Evolutionary conservation across 176 grass and related monocot genomes (phyloP), one percentile per base, ranked within the genome.

Genomic region (Oryza coarctata): DNA sequence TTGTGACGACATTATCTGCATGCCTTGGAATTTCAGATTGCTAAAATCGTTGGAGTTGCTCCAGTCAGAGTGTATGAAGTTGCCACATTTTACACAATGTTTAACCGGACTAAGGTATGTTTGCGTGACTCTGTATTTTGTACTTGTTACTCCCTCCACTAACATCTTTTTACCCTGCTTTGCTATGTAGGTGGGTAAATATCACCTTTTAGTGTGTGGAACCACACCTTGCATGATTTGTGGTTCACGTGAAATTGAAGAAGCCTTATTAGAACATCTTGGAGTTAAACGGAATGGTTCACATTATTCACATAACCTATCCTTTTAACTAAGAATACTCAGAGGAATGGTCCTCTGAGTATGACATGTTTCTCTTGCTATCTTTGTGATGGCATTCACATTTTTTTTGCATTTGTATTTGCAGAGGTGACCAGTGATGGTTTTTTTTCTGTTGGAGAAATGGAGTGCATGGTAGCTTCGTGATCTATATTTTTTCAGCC

Each of bases 211-310:
- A 38, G 95, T 98, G 52, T 98, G 95, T 88, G 95, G 95, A 80
- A 98, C 95, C 77, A 98, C 95, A 82, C 95, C 95, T 85, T 98
- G 95, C 86, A 98, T 98, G 95, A 95, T 98, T 73, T 90, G 92
- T 68, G 92, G 95, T 83, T 98, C 95, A 71, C 86, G 87, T 65
- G 95, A 93, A 39, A 93, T 98, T 2, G 95, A 98, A 90, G 95
- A 98, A 9, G 86, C 92, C 12, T 62, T 98, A 45, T 82, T 98
- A 80, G 80, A 95, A 38, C 95, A 98, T 82, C 91, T 98, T 78
- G 92, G 90, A 90, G 95, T 98, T 66, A 98, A 98, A 80, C 87
- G 92, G 23, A 98, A 98, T 77, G 95, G 95, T 98, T 61, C 64
- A 82, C 87, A 61, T 77, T 77, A 65, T 76, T 62, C 31, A 70